These are phyloP conservation scores for Morella rubra DNA, from an alignment of 306 rosid species.

Conservation along the genomic window DNA sequence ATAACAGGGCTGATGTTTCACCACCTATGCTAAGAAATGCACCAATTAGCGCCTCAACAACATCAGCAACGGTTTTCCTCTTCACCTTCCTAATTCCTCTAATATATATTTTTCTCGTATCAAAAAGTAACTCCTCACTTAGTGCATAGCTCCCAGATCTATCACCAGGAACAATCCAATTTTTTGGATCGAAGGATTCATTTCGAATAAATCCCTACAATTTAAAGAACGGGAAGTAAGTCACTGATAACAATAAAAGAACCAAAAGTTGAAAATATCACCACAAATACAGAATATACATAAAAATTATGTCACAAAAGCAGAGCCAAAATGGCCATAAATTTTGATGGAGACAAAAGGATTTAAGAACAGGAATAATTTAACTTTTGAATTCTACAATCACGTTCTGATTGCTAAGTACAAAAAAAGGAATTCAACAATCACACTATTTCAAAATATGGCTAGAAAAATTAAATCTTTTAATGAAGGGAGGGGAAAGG, in stretches of 20 bases:
- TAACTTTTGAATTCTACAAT: too few relatives aligned
- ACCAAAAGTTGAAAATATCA: not conserved
- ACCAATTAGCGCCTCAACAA: slow-evolving; percentile 92
- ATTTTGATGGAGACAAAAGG: not conserved
- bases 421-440: not conserved
- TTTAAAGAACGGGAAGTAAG: slow-evolving; percentile 13
- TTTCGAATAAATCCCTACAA: slow-evolving; percentile 77
- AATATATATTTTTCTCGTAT: slow-evolving; percentile 34
- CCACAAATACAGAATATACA: too few relatives aligned
- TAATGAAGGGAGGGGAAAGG: not conserved
- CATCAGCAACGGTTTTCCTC: slow-evolving; percentile 68
- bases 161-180: slow-evolving; percentile 69
- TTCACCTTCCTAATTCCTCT: slow-evolving; percentile 46
- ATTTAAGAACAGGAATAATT: not conserved
- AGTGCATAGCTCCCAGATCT: slow-evolving; percentile 27
- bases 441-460: not conserved
- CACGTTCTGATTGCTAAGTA: too few relatives aligned
- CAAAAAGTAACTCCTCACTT: slow-evolving; percentile 34
- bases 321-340: not conserved
- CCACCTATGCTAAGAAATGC: slow-evolving; percentile 76
- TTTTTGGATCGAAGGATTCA: slow-evolving; percentile 60
- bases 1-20: slow-evolving; percentile 58
- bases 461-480: not conserved
- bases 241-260: not conserved
- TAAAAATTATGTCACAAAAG: not conserved